A percentile compares a stretch with the other conserved stretches of the same genome.
Evolutionary conservation across 2,329 filamentous ascomycete genomes (phyloP).

Genomic region (Colletotrichum spinosum): DNA sequence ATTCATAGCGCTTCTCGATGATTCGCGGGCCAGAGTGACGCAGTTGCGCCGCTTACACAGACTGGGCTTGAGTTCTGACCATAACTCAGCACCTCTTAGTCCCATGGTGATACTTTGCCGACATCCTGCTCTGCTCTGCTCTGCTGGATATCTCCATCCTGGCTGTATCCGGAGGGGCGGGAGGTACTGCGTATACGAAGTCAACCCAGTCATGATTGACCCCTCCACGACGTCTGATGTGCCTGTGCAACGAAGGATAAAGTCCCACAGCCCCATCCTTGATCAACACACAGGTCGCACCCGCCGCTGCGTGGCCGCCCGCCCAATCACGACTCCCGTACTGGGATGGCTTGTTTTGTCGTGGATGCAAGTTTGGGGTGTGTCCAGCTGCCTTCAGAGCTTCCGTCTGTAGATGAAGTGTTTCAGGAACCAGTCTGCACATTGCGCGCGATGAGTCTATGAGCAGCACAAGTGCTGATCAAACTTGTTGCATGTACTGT

Average conservation of each 20-base stretch:
- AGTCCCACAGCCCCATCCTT: slow-evolving; percentile 19
- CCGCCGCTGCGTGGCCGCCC: slow-evolving; percentile 7
- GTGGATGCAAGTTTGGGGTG: slow-evolving; percentile 18
- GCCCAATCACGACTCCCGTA: slow-evolving; percentile 18
- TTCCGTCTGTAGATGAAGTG: slow-evolving; percentile 11
- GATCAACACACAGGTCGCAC: slow-evolving; percentile 19
- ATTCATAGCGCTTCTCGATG: too few relatives aligned
- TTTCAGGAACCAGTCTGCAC: slow-evolving; percentile 27
- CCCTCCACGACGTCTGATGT: slow-evolving; percentile 13
- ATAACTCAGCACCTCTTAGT: too few relatives aligned
- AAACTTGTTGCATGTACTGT: background rate
- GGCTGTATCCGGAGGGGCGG: background rate
- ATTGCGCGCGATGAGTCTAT: background rate
- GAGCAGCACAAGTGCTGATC: background rate
- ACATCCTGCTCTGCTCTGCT: too few relatives aligned
- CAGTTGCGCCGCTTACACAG: too few relatives aligned
- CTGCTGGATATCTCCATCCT: background rate
- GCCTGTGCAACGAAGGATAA: slow-evolving; percentile 1
- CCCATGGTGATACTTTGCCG: too few relatives aligned
- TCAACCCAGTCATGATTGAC: background rate
- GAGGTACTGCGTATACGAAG: too few relatives aligned
- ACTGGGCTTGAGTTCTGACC: too few relatives aligned
- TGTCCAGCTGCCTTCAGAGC: slow-evolving; percentile 15
- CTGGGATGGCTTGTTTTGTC: slow-evolving; percentile 28
- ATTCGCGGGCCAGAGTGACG: too few relatives aligned